Base-by-base conservation (phyloP, 1,139 yeast species). In the Debaryomyces nepalensis region DNA sequence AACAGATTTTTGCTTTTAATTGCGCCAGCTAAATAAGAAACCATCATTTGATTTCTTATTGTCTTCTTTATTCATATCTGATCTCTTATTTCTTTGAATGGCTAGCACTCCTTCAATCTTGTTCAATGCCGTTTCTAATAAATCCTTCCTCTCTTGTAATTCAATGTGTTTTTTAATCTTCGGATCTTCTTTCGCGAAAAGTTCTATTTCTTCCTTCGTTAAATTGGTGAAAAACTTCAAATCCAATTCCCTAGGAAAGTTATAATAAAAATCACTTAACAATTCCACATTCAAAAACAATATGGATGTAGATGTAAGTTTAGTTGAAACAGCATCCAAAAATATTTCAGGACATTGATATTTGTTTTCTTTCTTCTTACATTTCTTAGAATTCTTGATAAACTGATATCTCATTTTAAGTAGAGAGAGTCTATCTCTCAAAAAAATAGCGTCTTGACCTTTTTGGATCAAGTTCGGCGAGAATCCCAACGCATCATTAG, bases 281-380 rank as follows among this genome's bases (percentile, higher is more conserved):
- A 95, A 72, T 64, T 95, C 99, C 37, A 95, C 98, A 58, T 95
- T 95, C 58, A 95, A 70, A 56, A 95, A 95, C 48, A 95, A 68
- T 3, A 95, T 95, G 0, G 99, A 95, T 0, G 99, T 95, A 9
- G 91, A 85, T 0, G 97, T 87, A 30, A 95, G 70, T 63, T 95
- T 95, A 45, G 90, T 91, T 34, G 95, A 86, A 4, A 93, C 97
- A 3, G 91, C 96, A 59, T 90, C 96, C 60, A 93, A 71, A 54
- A 91, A 95, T 4, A 91, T 79, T 61, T 95, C 99, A 0, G 99
- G 99, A 59, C 99, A 95, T 54, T 84, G 85, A 60, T 84, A 89
- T 64, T 88, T 91, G 63, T 85, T 88, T 38, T 82, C 89, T 55
- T 87, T 87, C 47, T 76, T 72, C 53, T 81, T 82, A 69, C 99